These are phyloP conservation scores for Globisporangium orthogonon DNA, from an alignment of 352 stramenopile species.

Conservation along the genomic window DNA sequence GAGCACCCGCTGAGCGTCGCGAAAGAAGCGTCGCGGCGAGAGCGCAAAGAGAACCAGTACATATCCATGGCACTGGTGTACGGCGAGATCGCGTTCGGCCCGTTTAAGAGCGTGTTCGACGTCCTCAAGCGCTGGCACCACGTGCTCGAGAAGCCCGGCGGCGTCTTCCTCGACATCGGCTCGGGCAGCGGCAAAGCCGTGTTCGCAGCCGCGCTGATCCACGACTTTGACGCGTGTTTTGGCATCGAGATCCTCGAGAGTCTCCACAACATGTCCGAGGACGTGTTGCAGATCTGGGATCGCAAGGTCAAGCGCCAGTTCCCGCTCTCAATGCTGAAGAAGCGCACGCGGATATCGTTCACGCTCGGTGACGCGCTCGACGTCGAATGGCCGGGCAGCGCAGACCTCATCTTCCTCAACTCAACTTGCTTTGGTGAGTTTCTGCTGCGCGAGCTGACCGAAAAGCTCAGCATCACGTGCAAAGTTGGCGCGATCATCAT, in stretches of 20 bases:
- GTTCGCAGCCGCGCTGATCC: slow-evolving; percentile 74
- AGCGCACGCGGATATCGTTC: slow-evolving; percentile 67
- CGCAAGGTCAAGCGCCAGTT: slow-evolving; percentile 40
- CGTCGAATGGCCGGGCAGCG: slow-evolving; percentile 54
- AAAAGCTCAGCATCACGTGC: slow-evolving; percentile 35
- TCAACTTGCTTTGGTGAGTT: slow-evolving; percentile 83
- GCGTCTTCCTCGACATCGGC: slow-evolving; percentile 84
- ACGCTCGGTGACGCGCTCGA: slow-evolving; percentile 56
- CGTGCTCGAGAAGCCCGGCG: slow-evolving; percentile 55
- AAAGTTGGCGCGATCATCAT: slow-evolving; percentile 57
- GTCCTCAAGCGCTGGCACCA: slow-evolving; percentile 52
- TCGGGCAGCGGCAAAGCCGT: slow-evolving; percentile 85
- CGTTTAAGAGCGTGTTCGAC: slow-evolving; percentile 67
- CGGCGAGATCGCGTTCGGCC: slow-evolving; percentile 83
- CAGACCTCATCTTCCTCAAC: slow-evolving; percentile 85
- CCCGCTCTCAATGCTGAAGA: slow-evolving; percentile 52
- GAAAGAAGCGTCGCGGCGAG: slow-evolving; percentile 28
- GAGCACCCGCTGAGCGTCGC: slow-evolving; percentile 34
- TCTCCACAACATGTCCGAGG: slow-evolving; percentile 50
- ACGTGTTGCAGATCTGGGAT: slow-evolving; percentile 55
- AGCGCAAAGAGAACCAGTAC: slow-evolving; percentile 49
- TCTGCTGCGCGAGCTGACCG: slow-evolving; percentile 49
- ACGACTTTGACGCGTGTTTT: slow-evolving; percentile 81
- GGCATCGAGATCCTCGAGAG: slow-evolving; percentile 88
- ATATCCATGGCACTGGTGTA: slow-evolving; percentile 81